Evolutionary conservation across 1,139 yeast species (phyloP).

Genomic region (Magnusiomyces fungicola): DNA sequence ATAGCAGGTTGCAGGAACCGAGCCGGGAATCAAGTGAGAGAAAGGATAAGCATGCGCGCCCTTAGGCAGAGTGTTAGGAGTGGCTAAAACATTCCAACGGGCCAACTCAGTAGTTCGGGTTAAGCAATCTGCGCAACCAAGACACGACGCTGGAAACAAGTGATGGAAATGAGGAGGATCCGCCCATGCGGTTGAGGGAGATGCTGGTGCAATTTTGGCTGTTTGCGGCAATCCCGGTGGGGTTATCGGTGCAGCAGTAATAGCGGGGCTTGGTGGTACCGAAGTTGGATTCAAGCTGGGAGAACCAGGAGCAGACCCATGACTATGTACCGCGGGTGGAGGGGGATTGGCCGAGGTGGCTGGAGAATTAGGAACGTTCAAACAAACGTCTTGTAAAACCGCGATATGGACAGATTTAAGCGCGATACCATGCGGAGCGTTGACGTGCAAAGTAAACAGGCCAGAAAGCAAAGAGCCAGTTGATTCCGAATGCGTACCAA

Average conservation of each 20-base stretch:
- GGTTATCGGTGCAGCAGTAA: too few relatives aligned
- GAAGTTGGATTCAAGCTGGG: too few relatives aligned
- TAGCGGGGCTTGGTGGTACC: too few relatives aligned
- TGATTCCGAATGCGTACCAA: conserved; percentile 70
- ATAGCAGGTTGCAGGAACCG: conserved; percentile 73
- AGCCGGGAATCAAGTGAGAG: conserved; percentile 85
- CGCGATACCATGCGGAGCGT: conserved; percentile 26
- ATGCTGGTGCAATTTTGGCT: not conserved
- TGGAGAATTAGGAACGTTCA: conserved; percentile 16
- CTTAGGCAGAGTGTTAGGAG: conserved; percentile 44
- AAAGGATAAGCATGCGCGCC: conserved; percentile 89
- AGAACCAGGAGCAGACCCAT: not conserved
- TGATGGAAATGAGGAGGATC: conserved; percentile 2
- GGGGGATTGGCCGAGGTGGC: too few relatives aligned
- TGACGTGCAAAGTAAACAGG: conserved; percentile 37
- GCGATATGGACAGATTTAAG: conserved; percentile 55
- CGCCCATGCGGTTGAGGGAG: not conserved
- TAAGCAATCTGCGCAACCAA: conserved; percentile 36
- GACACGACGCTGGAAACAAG: not conserved
- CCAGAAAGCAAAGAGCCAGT: conserved; percentile 87
- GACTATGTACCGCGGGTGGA: too few relatives aligned
- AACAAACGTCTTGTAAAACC: conserved; percentile 56
- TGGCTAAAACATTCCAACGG: conserved; percentile 76
- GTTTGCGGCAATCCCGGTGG: too few relatives aligned
- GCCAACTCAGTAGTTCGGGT: conserved; percentile 56